Evolutionary conservation across 306 rosid genomes (phyloP).

Genomic region (Castanea crenata): DNA sequence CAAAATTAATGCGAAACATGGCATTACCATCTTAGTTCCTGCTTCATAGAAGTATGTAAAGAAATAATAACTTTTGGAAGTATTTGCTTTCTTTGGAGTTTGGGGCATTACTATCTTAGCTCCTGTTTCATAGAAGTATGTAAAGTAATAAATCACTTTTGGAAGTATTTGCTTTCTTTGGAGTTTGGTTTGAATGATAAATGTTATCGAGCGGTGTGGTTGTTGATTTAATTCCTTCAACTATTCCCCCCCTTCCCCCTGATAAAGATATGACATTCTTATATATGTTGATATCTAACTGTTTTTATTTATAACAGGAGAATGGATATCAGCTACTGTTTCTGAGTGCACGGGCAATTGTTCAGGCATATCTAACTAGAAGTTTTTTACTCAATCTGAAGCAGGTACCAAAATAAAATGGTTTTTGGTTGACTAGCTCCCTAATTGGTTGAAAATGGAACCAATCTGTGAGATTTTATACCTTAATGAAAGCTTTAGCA

Average conservation of each 20-base stretch:
- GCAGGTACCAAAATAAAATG: slow-evolving; percentile 51
- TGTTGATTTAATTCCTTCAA: neutral
- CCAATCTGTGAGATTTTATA: neutral
- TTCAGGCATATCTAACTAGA: slow-evolving; percentile 93
- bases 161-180: neutral
- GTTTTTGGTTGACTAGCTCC: slow-evolving; percentile 2
- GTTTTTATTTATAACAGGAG: slow-evolving; percentile 54
- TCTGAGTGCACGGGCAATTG: slow-evolving; percentile 98
- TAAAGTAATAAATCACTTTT: neutral
- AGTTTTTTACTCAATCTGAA: slow-evolving; percentile 75
- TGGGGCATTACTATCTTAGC: neutral
- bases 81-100: neutral
- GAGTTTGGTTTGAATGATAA: neutral
- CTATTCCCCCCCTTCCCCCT: too few species aligned
- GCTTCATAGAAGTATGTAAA: neutral
- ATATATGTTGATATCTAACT: slow-evolving; percentile 10
- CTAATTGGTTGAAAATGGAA: neutral
- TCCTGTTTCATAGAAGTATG: neutral
- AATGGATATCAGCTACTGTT: slow-evolving; percentile 98
- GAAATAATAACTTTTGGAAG: neutral
- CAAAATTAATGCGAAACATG: neutral
- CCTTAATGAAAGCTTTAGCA: neutral
- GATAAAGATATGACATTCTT: neutral
- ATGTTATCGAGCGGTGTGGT: neutral
- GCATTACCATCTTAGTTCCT: neutral